Evolutionary conservation across 306 rosid species (phyloP), one percentile per base, ranked within the genome.

Genomic region (Cucumis sativus): DNA sequence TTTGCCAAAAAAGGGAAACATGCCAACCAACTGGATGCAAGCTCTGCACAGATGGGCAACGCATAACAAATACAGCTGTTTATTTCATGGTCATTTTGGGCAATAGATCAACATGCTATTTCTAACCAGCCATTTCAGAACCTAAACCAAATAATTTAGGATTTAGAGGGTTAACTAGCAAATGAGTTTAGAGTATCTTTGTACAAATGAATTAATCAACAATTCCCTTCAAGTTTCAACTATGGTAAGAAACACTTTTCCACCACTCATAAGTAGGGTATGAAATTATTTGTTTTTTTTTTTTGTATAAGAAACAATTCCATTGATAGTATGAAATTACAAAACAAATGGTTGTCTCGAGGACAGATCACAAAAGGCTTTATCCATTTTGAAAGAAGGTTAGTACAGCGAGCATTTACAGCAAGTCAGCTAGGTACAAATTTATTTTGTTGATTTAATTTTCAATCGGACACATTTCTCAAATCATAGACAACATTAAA

Each of bases 21-120:
- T 17, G 87, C 88, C 79, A 92, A 84, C 98, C 98, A 95, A 77
- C 85, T 87, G 66, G 96, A 79, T 69, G 97, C 93, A 85, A 95
- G 84, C 80, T 95, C 98, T 95, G 96, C 86, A 87, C 6, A 76
- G 68, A 82, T 56, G 67, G 72, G 47, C 87, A 87, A 69, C 5
- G 10, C 43, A 51, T 25, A 65, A 25, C 60, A 72, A 72, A 72
- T 8, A 67, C 18, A 67, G 17, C 30, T 66, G 54, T 17, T 66
- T 7, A 64, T 35, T 67, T 16, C 76, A 28, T 4, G 15, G 30
- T 11, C 40, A 49, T 47, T 41, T 47, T 51, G 43, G 37, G 12
- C 60, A 49, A 71, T 71, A 71, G 37, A 72, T 12, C 25, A 11
- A 72, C 28, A 72, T 49, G 23, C 60, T 51, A 47, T 25, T 39